Evolutionary conservation across 2,329 filamentous ascomycete genomes (phyloP), one percentile per base, ranked within the genome.

Genomic region (Botrytis galanthina): DNA sequence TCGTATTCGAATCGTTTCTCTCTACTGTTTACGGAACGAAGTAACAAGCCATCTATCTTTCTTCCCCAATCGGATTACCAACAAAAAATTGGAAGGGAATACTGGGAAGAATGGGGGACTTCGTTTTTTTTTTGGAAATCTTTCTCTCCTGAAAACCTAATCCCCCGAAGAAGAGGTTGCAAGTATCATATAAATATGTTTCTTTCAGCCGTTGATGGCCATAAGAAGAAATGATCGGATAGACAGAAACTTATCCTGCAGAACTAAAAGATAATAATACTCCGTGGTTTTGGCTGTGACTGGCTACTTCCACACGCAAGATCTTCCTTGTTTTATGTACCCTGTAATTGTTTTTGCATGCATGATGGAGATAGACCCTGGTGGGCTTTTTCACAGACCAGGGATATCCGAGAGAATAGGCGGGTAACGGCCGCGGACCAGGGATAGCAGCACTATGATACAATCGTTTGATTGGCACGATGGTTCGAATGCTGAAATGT

Each of bases 351-450:
- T 68, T 32, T 57, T 35, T 57, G 66, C 48, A 67, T 51, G 46
- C 66, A 67, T 51, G 32, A 44, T 54, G 46, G 48, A 68, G n/a
- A 57, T 18, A 10, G 20, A 37, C 32, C 37, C 32, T 39, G 29
- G 64, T 29, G 37, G 32, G 39, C 61, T 16, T 22, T 64, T 26
- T 67, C 18, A 37, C 26, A 35, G 18, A 42, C 64, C 16, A 68
- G 66, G 48, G 8, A 32, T 22, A 57, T 39, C 35, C 46, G 6
- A 42, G 64, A 22, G 46, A 10, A 67, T 26, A 51, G 64, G 46
- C 46, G 64, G 32, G 48, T 42, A 68, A 68, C 64, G 46, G 35
- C 35, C 64, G 48, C 64, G 64, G 48, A 29, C 35, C 35, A 68
- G 14, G 63, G 44, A 54, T 64, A 46, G n/a, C 12, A 39, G 42